Evolutionary conservation across 116 monocot genomes (phyloP).

Genomic region (Thalassia testudinum): DNA sequence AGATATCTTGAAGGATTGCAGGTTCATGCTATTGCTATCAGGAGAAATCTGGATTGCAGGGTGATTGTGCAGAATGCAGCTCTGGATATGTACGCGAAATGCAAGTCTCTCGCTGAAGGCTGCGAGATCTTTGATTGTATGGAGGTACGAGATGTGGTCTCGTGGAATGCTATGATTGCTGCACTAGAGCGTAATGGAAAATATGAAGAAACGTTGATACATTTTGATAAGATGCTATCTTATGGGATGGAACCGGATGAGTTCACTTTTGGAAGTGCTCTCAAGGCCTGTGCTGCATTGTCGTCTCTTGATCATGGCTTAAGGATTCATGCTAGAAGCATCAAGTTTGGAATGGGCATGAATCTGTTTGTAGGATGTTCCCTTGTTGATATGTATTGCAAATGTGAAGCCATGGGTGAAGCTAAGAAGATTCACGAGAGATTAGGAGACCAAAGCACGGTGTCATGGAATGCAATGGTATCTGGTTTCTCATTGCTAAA

Average conservation of each 20-base stretch:
- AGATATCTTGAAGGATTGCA: slow-evolving; percentile 39
- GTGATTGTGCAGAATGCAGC: slow-evolving; percentile 52
- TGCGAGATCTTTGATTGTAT: slow-evolving; percentile 34
- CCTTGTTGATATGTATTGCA: slow-evolving; percentile 85
- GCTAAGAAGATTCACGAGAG: slow-evolving; percentile 52
- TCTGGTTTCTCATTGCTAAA: slow-evolving; percentile 63
- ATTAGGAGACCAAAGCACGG: slow-evolving; percentile 24
- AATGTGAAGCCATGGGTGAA: slow-evolving; percentile 52
- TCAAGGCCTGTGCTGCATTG: slow-evolving; percentile 55
- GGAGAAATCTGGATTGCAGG: slow-evolving; percentile 17
- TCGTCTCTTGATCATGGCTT: slow-evolving; percentile 33
- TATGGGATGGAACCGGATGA: slow-evolving; percentile 52
- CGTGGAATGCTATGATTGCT: slow-evolving; percentile 70
- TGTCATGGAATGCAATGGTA: slow-evolving; percentile 81
- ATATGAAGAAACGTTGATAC: slow-evolving; percentile 33
- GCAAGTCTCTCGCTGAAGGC: slow-evolving; percentile 32
- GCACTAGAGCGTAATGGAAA: slow-evolving; percentile 58
- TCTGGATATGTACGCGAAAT: slow-evolving; percentile 87
- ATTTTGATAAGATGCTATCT: slow-evolving; percentile 37
- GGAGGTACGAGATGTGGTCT: slow-evolving; percentile 39
- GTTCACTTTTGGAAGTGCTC: slow-evolving; percentile 71
- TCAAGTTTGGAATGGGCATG: slow-evolving; percentile 54
- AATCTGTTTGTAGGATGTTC: slow-evolving; percentile 52
- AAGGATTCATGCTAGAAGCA: slow-evolving; percentile 43
- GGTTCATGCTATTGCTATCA: slow-evolving; percentile 43